phyloP scores from a whole-genome alignment of 2,329 filamentous ascomycete genomes.

The Pseudocercospora vitis region DNA sequence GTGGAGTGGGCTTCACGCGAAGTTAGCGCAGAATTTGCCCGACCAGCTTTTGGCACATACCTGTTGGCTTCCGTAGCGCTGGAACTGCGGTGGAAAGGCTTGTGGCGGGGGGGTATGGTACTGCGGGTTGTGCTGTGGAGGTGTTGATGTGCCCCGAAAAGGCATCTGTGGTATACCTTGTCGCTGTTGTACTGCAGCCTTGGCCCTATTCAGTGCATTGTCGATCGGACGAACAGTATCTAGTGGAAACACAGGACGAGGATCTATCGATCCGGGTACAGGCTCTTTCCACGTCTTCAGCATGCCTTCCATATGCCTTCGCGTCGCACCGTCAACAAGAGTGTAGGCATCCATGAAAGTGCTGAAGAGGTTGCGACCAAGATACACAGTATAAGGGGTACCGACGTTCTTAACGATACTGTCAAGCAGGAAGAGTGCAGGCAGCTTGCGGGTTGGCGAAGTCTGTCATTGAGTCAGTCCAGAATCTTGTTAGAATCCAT shows the following conservation, averaged over 20 bases:
- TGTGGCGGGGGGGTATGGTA: conserved; percentile 40
- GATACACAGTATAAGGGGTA: conserved; percentile 93
- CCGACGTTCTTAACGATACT: conserved; percentile 99
- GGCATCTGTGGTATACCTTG: conserved; percentile 55
- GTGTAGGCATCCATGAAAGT: conserved; percentile 98
- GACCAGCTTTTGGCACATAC: conserved; percentile 27
- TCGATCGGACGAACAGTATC: conserved; percentile 90
- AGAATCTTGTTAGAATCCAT: conserved; percentile 9
- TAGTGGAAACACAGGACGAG: conserved; percentile 84
- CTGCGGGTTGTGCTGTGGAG: conserved; percentile 55
- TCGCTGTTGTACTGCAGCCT: conserved; percentile 61
- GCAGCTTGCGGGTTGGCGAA: conserved; percentile 82
- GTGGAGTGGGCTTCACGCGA: conserved; percentile 26
- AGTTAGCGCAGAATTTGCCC: neutral
- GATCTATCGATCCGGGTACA: conserved; percentile 88
- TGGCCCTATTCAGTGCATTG: conserved; percentile 85
- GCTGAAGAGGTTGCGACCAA: conserved; percentile 84
- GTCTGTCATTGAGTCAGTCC: conserved; percentile 61
- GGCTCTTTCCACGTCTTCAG: conserved; percentile 97
- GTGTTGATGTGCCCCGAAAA: conserved; percentile 73
- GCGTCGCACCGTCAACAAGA: conserved; percentile 76
- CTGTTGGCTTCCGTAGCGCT: conserved; percentile 41
- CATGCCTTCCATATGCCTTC: conserved; percentile 94
- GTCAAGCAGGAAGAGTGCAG: conserved; percentile 95
- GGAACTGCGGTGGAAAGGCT: conserved; percentile 1